phyloP scores from a whole-genome alignment of 805 yeast species.

The Teunomyces stri region DNA sequence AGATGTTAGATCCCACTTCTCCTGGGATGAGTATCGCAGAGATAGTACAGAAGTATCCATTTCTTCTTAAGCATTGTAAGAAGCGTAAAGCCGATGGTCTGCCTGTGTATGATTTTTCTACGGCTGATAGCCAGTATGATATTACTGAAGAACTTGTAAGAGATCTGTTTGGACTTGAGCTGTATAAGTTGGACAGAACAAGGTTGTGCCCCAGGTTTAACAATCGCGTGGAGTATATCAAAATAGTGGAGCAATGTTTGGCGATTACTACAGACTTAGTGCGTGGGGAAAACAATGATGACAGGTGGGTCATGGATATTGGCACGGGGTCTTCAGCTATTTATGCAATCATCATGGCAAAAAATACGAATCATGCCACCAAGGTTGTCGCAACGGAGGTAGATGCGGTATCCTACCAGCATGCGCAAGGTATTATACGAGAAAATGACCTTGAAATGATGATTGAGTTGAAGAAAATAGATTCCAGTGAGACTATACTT shows the following conservation, averaged over 20 bases:
- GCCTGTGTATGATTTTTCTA: constrained; percentile 12
- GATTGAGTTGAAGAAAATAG: neutral
- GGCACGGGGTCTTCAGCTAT: constrained; percentile 22
- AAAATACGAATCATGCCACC: neutral
- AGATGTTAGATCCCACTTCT: neutral
- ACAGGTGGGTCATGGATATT: constrained; percentile 13
- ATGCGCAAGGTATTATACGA: constrained; percentile 6
- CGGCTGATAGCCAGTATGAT: constrained; percentile 13
- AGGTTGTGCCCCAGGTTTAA: constrained; percentile 19
- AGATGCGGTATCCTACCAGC: constrained; percentile 10
- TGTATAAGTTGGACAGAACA: constrained; percentile 10
- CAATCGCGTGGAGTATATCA: constrained; percentile 17
- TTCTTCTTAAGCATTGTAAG: constrained; percentile 3
- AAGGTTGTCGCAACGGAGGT: constrained; percentile 17
- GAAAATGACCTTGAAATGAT: neutral
- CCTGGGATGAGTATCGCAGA: constrained; percentile 3
- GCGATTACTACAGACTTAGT: constrained; percentile 6
- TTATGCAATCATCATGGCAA: constrained; percentile 15
- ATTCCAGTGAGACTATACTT: neutral
- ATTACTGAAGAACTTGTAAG: constrained; percentile 14
- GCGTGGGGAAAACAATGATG: neutral
- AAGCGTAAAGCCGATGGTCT: constrained; percentile 6
- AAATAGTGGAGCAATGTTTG: constrained; percentile 13
- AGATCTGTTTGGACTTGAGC: constrained; percentile 10
- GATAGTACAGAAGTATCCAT: constrained; percentile 6